Evolutionary conservation across 2,329 filamentous ascomycete species (phyloP), one percentile per base, ranked within the genome.

Genomic region (Fusarium sp.): DNA sequence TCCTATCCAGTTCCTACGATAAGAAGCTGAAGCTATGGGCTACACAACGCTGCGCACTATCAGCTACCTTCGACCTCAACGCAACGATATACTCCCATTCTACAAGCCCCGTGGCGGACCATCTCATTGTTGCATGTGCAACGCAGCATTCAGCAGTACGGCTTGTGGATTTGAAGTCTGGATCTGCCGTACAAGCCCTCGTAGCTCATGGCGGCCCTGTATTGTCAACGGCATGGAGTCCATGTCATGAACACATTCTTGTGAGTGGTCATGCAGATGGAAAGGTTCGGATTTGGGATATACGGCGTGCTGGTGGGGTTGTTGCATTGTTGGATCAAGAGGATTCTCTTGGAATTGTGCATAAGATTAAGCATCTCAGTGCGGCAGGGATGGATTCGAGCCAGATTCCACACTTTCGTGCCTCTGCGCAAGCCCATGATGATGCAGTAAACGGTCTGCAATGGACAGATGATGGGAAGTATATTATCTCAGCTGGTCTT

Each of bases 251-350:
- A 46, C 88, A 97, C 75, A 84, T 97, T 6, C 86, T 98, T 4
- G 93, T 92, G 11, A 95, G 92, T 51, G 94, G 93, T 1, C 92
- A 93, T n/a, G 88, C 90, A 1, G 94, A 98, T 76, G 94, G 94
- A 21, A 91, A 89, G 11, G 89, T 94, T 4, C 88, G 94, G 22
- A 83, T 98, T 36, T 98, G 95, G 91, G 95, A 98, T 77, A 88
- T 98, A 26, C 87, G 95, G 5, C 89, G 92, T 33, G 92, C 93
- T 31, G 91, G 91, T 21, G 91, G 90, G 8, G 88, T 91, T 21
- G 84, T 98, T 33, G 93, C 91, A 0, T 86, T 92, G 40, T 84
- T 98, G 3, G 93, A 98, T 76, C 89, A 94, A 80, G 93, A 97
- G 75, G 94, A 98, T 75, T 90, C 89, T 4, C 83, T 92, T 5